Evolutionary conservation across 2,329 filamentous ascomycete species (phyloP).

Genomic region (Sclerotinia minor): DNA sequence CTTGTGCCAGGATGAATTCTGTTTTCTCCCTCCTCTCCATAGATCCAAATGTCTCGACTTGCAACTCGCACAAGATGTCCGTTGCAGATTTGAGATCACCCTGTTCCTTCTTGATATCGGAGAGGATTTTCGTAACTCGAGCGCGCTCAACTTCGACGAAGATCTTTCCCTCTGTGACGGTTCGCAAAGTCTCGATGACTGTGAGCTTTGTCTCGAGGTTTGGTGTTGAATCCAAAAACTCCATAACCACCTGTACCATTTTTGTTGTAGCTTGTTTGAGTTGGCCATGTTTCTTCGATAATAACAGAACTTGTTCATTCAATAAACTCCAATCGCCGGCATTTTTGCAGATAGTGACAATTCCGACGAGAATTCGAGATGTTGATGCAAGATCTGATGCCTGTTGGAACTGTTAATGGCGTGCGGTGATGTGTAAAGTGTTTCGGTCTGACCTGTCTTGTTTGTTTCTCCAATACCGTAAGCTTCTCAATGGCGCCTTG

Average conservation of each 20-base stretch:
- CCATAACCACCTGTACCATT: slow-evolving; percentile 98
- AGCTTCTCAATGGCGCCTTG: slow-evolving; percentile 93
- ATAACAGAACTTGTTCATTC: slow-evolving; percentile 91
- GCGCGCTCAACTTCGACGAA: slow-evolving; percentile 98
- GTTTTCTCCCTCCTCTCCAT: slow-evolving; percentile 98
- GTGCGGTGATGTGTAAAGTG: slow-evolving; percentile 25
- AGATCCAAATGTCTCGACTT: slow-evolving; percentile 98
- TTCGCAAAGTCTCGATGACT: slow-evolving; percentile 91
- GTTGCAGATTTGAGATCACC: slow-evolving; percentile 87
- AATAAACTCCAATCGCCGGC: slow-evolving; percentile 89
- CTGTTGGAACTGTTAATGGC: slow-evolving; percentile 50
- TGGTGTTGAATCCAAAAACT: slow-evolving; percentile 83
- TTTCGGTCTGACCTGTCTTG: slow-evolving; percentile 71
- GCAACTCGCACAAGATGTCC: slow-evolving; percentile 93
- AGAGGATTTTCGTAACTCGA: slow-evolving; percentile 90
- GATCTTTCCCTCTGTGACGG: slow-evolving; percentile 98
- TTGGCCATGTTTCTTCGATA: slow-evolving; percentile 99
- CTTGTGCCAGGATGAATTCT: slow-evolving; percentile 96
- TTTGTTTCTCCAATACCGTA: slow-evolving; percentile 88
- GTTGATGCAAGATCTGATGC: slow-evolving; percentile 95
- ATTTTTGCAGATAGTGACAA: slow-evolving; percentile 93
- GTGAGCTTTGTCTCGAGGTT: slow-evolving; percentile 84
- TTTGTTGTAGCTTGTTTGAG: slow-evolving; percentile 98
- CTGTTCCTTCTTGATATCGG: slow-evolving; percentile 95
- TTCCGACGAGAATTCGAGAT: slow-evolving; percentile 80